Base-by-base conservation (phyloP, 169 alveolate genomes). In the Cardiosporidium cionae region DNA sequence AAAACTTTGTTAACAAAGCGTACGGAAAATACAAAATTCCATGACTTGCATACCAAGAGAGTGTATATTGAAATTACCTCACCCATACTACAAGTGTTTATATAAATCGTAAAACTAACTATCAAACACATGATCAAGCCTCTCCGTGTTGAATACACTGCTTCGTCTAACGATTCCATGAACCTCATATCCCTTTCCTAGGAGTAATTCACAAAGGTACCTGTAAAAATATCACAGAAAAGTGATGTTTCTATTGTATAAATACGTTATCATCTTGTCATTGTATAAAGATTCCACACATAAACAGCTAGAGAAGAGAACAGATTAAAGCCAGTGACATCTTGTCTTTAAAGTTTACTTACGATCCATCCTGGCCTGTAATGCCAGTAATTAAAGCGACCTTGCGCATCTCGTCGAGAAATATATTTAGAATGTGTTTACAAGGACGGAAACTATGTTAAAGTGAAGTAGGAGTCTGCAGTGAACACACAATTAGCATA, bases 331-430 rank as follows among this genome's bases (percentile, higher is more conserved):
- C 28, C 65, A 27, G 28, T 16, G 32, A n/a, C n/a, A 31, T 33
- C n/a, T 31, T 7, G 3, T 16, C 32, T 16, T 6, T 33, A 53
- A 28, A 31, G 9, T 7, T 3, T n/a, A 25, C 81, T 37, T 25
- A 74, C 53, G 92, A 84, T 52, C 95, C 95, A 52, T 90, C 95
- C 67, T 90, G 90, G 32, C 95, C 95, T 1, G 95, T 87, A 44
- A 84, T 87, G 16, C 95, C 95, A 22, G 91, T 87, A 22, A 90
- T 84, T 23, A 86, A 68, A 0, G 91, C 91, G n/a, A n/a, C n/a
- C n/a, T n/a, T n/a, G n/a, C n/a, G n/a, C n/a, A n/a, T n/a, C n/a
- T n/a, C n/a, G n/a, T n/a, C n/a, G n/a, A n/a, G n/a, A n/a, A n/a
- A n/a, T n/a, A n/a, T n/a, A n/a, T n/a, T n/a, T n/a, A n/a, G n/a